A percentile compares a stretch with the other conserved stretches of the same genome.
Evolutionary conservation across 176 grass and related monocot genomes (phyloP).

Genomic region (Typha latifolia): DNA sequence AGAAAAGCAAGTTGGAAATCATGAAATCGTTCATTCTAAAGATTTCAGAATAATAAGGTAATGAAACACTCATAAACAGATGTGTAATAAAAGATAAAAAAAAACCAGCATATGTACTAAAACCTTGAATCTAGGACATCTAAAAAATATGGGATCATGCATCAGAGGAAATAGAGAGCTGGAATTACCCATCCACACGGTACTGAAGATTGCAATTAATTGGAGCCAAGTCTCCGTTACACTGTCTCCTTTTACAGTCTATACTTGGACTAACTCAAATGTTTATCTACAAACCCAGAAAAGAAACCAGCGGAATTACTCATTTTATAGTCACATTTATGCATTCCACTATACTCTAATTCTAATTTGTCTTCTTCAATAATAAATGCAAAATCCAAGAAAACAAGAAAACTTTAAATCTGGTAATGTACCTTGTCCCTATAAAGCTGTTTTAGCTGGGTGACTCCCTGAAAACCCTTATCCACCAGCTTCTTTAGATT

Average conservation of each 20-base stretch:
- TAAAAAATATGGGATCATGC: too few relatives aligned
- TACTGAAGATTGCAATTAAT: not conserved
- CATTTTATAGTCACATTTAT: too few relatives aligned
- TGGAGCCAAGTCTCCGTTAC: not conserved
- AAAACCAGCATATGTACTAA: too few relatives aligned
- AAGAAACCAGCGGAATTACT: too few relatives aligned
- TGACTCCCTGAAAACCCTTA: slow-evolving; percentile 67
- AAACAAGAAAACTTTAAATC: not conserved
- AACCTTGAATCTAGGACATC: too few relatives aligned
- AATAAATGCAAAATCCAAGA: not conserved
- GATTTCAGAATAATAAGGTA: not conserved
- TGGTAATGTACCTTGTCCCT: slow-evolving; percentile 53
- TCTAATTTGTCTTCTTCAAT: not conserved
- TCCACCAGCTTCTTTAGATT: slow-evolving; percentile 82
- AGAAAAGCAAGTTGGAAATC: not conserved
- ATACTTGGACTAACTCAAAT: too few relatives aligned
- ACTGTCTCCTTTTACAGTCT: not conserved
- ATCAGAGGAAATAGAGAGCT: not conserved
- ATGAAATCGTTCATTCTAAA: not conserved
- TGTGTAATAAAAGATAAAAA: too few relatives aligned
- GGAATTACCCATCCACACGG: not conserved
- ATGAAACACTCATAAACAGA: too few relatives aligned
- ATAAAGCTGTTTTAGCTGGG: slow-evolving; percentile 85
- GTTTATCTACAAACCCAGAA: too few relatives aligned
- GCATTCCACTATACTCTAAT: too few relatives aligned